Conservation (phyloP, 768 basidiomycete species). For the Lactarius psammicola region DNA sequence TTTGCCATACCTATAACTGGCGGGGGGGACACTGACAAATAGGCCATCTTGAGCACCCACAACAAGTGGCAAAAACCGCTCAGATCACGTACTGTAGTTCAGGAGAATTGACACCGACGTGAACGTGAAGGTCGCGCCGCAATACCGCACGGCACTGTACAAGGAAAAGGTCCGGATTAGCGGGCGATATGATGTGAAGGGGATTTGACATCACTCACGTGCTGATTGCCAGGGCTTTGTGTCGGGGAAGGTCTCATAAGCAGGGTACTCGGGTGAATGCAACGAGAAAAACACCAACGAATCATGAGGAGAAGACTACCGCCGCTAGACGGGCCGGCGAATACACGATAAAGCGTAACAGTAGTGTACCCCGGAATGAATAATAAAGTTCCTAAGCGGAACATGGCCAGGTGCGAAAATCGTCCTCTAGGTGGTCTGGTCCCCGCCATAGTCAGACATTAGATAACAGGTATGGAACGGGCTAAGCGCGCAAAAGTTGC, state of each 20-base stretch:
- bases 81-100: constrained; percentile 63
- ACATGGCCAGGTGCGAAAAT: constrained; percentile 86
- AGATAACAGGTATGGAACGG: background rate
- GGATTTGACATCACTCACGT: constrained; percentile 54
- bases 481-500: background rate
- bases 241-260: constrained; percentile 14
- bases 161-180: background rate
- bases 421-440: constrained; percentile 73
- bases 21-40: constrained; percentile 78
- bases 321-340: constrained; percentile 67
- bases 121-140: constrained; percentile 85
- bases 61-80: background rate
- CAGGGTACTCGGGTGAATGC: constrained; percentile 12
- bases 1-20: constrained; percentile 88
- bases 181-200: background rate
- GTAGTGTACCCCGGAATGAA: constrained; percentile 90
- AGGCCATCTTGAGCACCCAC: constrained; percentile 13
- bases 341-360: constrained; percentile 66
- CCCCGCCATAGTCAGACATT: background rate
- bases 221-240: constrained; percentile 67
- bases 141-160: constrained; percentile 78
- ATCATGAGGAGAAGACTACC: constrained; percentile 81
- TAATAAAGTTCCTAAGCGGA: constrained; percentile 78
- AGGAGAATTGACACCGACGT: constrained; percentile 87
- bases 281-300: constrained; percentile 44